phyloP scores from a whole-genome alignment of 148 eudicot species.

The Pouteria glomerata region DNA sequence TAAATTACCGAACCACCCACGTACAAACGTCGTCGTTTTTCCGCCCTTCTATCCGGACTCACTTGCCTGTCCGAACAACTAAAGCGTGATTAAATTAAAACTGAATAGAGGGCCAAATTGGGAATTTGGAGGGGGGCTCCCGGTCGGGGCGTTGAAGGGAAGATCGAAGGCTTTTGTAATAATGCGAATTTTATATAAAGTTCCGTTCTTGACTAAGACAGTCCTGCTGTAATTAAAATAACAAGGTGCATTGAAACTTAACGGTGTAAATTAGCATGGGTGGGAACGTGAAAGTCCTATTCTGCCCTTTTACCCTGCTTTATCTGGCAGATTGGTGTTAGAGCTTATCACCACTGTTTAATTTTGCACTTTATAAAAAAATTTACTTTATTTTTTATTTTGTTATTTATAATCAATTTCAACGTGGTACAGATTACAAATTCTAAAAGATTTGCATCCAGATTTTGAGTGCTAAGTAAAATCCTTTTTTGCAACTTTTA shows the following conservation, averaged over 20 bases:
- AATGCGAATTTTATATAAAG: background rate
- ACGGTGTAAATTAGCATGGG: background rate
- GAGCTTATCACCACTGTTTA: too few relatives aligned
- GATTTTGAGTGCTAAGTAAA: too few relatives aligned
- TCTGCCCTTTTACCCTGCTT: constrained; percentile 7
- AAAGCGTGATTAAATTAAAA: too few relatives aligned
- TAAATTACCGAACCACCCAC: constrained; percentile 4
- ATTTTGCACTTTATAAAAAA: too few relatives aligned
- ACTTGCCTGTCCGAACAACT: too few relatives aligned
- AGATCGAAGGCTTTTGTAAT: background rate
- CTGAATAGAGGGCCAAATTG: background rate
- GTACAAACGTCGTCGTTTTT: background rate
- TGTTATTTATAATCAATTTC: too few relatives aligned
- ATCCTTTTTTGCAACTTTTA: too few relatives aligned
- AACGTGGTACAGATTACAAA: too few relatives aligned
- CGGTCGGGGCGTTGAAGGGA: background rate
- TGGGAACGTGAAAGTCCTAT: background rate
- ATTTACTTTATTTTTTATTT: too few relatives aligned
- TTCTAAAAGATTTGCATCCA: too few relatives aligned
- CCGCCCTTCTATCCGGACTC: background rate
- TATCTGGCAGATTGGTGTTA: too few relatives aligned
- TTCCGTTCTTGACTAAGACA: background rate
- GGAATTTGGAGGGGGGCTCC: background rate
- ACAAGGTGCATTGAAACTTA: background rate
- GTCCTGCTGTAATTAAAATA: background rate